phyloP scores from a whole-genome alignment of 2,329 filamentous ascomycete species.

The Helicocarpus griseus region DNA sequence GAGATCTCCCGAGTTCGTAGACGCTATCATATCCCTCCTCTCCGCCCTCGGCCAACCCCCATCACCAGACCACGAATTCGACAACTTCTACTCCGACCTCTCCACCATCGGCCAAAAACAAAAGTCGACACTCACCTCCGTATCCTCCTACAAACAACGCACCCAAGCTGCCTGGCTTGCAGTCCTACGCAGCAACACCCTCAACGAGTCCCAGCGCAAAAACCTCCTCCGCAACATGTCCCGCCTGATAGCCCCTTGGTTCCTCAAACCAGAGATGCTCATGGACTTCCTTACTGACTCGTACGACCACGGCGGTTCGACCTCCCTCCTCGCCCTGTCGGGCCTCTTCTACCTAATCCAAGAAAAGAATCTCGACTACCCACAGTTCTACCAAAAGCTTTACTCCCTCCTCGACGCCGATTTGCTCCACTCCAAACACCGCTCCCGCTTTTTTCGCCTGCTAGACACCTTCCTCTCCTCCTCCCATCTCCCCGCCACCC shows the following conservation, averaged over 20 bases:
- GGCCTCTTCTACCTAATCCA: conserved; percentile 93
- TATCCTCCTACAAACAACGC: conserved; percentile 63
- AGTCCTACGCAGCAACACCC: conserved; percentile 53
- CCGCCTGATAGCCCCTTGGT: conserved; percentile 76
- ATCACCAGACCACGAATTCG: conserved; percentile 24
- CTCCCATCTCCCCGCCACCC: conserved; percentile 78
- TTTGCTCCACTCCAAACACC: conserved; percentile 86
- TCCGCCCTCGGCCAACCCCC: conserved; percentile 58
- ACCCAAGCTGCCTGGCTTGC: conserved; percentile 83
- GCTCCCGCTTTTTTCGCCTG: conserved; percentile 85
- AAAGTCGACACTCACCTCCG: conserved; percentile 55
- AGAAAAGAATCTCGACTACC: conserved; percentile 90
- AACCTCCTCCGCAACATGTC: conserved; percentile 65
- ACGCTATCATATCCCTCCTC: conserved; percentile 30
- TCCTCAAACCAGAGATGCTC: conserved; percentile 74
- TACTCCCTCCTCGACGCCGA: conserved; percentile 84
- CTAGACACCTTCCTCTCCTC: conserved; percentile 84
- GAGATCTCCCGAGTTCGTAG: conserved; percentile 21
- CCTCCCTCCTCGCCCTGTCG: conserved; percentile 76
- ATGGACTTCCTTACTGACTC: conserved; percentile 97
- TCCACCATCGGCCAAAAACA: conserved; percentile 48
- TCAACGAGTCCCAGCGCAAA: conserved; percentile 69
- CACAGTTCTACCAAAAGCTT: conserved; percentile 83
- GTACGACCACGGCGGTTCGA: conserved; percentile 77
- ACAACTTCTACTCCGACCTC: conserved; percentile 31